Conservation (phyloP, 768 basidiomycete species). For the Rhodotorula sphaerocarpa region DNA sequence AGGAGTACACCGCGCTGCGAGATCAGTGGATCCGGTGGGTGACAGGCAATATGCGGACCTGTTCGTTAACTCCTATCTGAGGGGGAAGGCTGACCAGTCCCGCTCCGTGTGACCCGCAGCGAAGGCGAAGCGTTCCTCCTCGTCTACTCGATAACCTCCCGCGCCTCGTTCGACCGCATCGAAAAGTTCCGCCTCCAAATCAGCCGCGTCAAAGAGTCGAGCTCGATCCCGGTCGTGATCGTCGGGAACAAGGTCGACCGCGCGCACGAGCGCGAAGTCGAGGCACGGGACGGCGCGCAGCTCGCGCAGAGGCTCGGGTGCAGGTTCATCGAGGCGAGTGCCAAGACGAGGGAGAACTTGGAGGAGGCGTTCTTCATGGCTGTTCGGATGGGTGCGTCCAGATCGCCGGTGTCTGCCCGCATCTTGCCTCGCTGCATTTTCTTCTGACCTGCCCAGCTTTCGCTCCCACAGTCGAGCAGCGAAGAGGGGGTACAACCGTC, state of each 20-base stretch:
- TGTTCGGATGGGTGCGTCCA: conserved; percentile 47
- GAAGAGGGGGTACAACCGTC: conserved; percentile 10
- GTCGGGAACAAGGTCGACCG: conserved; percentile 98
- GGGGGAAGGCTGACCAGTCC: no score
- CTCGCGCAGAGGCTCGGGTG: conserved; percentile 78
- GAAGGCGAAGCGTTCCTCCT: conserved; percentile 89
- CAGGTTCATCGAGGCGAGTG: conserved; percentile 93
- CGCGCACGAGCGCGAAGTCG: conserved; percentile 91
- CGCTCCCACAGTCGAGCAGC: conserved; percentile 13
- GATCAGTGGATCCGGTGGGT: conserved; percentile 41
- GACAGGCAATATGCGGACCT: background rate
- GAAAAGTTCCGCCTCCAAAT: conserved; percentile 94
- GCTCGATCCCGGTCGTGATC: conserved; percentile 87
- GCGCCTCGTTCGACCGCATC: conserved; percentile 95
- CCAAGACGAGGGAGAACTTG: conserved; percentile 87
- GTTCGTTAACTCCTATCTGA: background rate
- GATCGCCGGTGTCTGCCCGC: no score
- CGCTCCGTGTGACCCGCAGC: conserved; percentile 15
- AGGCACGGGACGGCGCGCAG: conserved; percentile 74
- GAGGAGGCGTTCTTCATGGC: conserved; percentile 80
- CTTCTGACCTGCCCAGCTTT: background rate
- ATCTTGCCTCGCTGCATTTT: background rate
- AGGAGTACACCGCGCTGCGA: conserved; percentile 41
- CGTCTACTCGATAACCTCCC: conserved; percentile 96
- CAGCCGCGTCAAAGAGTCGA: conserved; percentile 83